Evolutionary conservation across 768 basidiomycete genomes (phyloP).

Genomic region (Hypholoma sublateritium): DNA sequence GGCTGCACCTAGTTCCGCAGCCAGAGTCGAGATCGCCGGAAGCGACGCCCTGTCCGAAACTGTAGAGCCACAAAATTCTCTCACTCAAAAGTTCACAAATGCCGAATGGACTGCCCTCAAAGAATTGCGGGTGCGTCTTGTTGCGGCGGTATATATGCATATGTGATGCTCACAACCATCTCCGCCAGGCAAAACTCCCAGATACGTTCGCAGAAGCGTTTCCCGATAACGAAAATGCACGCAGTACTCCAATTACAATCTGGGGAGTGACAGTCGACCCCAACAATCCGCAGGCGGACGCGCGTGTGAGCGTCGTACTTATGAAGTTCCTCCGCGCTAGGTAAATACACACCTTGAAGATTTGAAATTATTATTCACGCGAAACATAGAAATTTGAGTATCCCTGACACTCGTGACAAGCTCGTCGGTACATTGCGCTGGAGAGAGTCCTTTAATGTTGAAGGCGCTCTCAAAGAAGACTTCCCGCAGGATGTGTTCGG

Average conservation of each 20-base stretch:
- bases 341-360: conserved; percentile 29
- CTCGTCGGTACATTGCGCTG: conserved; percentile 68
- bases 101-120: conserved; percentile 73
- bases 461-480: conserved; percentile 55
- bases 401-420: conserved; percentile 60
- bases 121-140: conserved; percentile 57
- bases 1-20: conserved; percentile 4
- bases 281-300: conserved; percentile 45
- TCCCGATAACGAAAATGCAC: conserved; percentile 53
- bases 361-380: not conserved
- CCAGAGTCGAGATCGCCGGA: conserved; percentile 11
- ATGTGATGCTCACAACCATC: not conserved
- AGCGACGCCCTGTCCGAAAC: not conserved
- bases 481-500: conserved; percentile 68
- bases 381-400: conserved; percentile 46
- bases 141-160: not conserved
- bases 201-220: conserved; percentile 60
- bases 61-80: conserved; percentile 63
- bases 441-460: conserved; percentile 66
- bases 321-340: conserved; percentile 83
- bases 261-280: conserved; percentile 79
- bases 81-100: conserved; percentile 69
- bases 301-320: conserved; percentile 70
- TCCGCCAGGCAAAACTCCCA: conserved; percentile 40
- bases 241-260: conserved; percentile 49